These are phyloP conservation scores for Trichoderma simmonsii DNA, from an alignment of 2,329 filamentous ascomycete species.

Conservation along the genomic window DNA sequence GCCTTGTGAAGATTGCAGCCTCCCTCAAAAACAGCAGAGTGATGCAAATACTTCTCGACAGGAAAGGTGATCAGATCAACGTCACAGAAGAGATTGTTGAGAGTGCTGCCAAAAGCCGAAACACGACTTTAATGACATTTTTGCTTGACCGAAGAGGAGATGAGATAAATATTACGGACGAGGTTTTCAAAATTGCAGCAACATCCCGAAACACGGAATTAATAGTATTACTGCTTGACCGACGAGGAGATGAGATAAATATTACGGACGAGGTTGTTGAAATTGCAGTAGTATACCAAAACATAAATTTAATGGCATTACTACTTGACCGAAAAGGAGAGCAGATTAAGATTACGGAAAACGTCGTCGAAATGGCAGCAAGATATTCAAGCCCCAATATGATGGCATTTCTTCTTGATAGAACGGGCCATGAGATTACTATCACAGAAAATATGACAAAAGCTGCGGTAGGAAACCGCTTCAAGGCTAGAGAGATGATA, in stretches of 20 bases:
- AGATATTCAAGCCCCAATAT: accelerated
- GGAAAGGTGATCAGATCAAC: neutral
- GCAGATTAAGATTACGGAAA: neutral
- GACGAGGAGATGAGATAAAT: neutral
- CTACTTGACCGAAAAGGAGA: too few species aligned
- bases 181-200: neutral
- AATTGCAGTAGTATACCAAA: too few species aligned
- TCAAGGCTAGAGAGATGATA: too few species aligned
- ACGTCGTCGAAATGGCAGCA: neutral
- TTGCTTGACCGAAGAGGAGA: neutral
- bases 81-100: neutral
- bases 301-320: too few species aligned
- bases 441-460: neutral
- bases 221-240: neutral
- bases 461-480: too few species aligned
- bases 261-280: neutral
- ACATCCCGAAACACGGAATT: accelerated
- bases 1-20: neutral
- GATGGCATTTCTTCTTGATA: neutral
- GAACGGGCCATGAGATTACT: neutral
- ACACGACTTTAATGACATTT: neutral
- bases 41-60: neutral
- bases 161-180: neutral
- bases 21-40: accelerated
- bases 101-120: neutral